phyloP scores from a whole-genome alignment of 148 eudicot genomes.

The Chenopodium formosanum region DNA sequence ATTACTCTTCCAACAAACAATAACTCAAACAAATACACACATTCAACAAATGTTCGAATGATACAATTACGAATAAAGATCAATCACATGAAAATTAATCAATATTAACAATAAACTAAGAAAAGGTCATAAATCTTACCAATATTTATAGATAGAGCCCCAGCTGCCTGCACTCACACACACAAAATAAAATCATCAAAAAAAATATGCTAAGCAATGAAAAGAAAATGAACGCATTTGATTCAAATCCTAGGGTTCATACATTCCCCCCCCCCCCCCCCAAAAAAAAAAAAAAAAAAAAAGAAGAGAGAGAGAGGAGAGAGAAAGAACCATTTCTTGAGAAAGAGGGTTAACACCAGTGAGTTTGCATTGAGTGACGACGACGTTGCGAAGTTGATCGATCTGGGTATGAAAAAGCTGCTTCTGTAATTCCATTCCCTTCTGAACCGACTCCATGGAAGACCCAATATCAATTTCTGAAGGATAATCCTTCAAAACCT shows the following conservation, averaged over 20 bases:
- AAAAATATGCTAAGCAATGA: too few species aligned
- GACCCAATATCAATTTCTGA: conserved; percentile 43
- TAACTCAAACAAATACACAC: neutral
- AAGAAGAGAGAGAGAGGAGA: neutral
- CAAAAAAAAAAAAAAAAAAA: neutral
- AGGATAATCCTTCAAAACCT: conserved; percentile 36
- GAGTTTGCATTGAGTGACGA: conserved; percentile 68
- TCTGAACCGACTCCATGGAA: conserved; percentile 41
- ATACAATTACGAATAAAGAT: neutral
- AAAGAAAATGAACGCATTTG: too few species aligned
- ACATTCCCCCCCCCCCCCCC: neutral
- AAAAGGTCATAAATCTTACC: conserved; percentile 45
- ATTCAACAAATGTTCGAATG: neutral
- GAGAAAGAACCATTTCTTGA: conserved; percentile 78
- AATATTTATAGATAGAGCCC: conserved; percentile 80
- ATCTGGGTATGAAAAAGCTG: conserved; percentile 62
- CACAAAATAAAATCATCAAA: conserved; percentile 3
- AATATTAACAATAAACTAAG: neutral
- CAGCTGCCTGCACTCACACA: conserved; percentile 79
- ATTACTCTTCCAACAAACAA: neutral
- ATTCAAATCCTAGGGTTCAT: neutral
- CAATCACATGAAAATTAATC: neutral
- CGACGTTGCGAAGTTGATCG: conserved; percentile 57
- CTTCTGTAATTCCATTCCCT: conserved; percentile 57
- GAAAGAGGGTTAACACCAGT: conserved; percentile 93